Percentiles rank a stretch among this genome's conserved stretches.
phyloP scores from a whole-genome alignment of 2,329 filamentous ascomycete species.

The Plenodomus tracheiphilus region DNA sequence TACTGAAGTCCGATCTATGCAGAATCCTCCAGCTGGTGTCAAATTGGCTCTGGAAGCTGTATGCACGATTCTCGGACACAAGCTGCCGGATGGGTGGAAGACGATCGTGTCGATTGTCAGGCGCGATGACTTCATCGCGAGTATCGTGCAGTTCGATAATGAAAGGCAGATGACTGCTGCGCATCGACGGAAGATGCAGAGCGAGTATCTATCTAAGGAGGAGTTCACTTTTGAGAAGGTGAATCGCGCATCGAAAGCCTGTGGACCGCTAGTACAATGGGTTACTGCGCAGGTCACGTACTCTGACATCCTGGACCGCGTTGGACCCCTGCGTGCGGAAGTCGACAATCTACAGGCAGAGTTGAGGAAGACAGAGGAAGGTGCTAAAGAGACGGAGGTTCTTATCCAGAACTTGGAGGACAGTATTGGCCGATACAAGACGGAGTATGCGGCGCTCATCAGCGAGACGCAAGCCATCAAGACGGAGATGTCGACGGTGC shows the following conservation, averaged over 20 bases:
- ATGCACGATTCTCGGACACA: constrained; percentile 90
- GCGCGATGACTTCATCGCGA: constrained; percentile 94
- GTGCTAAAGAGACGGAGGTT: constrained; percentile 88
- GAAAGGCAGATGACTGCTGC: constrained; percentile 88
- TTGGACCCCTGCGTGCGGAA: constrained; percentile 89
- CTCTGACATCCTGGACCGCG: constrained; percentile 93
- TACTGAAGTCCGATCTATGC: constrained; percentile 97
- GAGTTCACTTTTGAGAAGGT: constrained; percentile 97
- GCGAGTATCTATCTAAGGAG: constrained; percentile 86
- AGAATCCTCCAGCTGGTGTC: constrained; percentile 86
- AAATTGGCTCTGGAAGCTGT: constrained; percentile 94
- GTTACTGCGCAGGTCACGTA: constrained; percentile 95
- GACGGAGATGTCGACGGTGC: constrained; percentile 90
- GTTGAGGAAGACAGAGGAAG: constrained; percentile 87
- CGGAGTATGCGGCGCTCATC: constrained; percentile 91
- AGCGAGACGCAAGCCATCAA: constrained; percentile 98
- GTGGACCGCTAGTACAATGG: constrained; percentile 96
- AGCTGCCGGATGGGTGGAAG: constrained; percentile 81
- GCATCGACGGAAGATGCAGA: constrained; percentile 85
- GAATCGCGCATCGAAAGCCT: constrained; percentile 94
- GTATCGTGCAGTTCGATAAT: constrained; percentile 96
- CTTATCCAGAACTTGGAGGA: constrained; percentile 81
- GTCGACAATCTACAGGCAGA: constrained; percentile 85
- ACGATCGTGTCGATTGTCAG: constrained; percentile 85
- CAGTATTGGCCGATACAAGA: constrained; percentile 94